Percentiles rank a stretch among this genome's conserved stretches.
These are phyloP conservation scores for Dendrostoma leiphaemia DNA, from an alignment of 2,329 filamentous ascomycete genomes.

Conservation along the genomic window DNA sequence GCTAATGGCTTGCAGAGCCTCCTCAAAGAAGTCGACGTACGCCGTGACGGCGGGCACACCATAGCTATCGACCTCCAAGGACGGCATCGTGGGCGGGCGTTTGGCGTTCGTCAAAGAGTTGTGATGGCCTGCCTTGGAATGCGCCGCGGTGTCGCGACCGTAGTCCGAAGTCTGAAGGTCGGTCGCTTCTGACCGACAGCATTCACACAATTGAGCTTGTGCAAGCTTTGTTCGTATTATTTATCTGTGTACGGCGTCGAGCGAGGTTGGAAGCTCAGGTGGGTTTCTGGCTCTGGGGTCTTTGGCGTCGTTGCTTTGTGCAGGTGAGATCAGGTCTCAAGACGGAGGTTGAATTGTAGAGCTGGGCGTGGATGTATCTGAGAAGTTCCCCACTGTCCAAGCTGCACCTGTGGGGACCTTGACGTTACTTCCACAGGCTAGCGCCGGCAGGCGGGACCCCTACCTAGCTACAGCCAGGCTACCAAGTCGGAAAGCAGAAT, in stretches of 20 bases:
- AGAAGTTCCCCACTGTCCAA: neutral
- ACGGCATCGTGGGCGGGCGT: constrained; percentile 44
- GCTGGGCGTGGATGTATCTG: neutral
- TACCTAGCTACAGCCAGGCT: neutral
- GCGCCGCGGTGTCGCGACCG: constrained; percentile 12
- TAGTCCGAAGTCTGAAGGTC: neutral
- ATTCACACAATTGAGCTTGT: too few relatives aligned
- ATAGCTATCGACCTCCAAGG: constrained; percentile 41
- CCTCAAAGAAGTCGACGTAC: constrained; percentile 52
- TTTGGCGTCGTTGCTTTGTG: neutral
- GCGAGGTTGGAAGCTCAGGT: too few relatives aligned
- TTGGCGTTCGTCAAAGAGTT: neutral
- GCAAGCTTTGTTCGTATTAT: too few relatives aligned
- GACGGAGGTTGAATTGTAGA: neutral
- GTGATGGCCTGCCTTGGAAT: neutral
- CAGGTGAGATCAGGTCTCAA: too few relatives aligned
- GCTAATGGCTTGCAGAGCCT: constrained; percentile 58
- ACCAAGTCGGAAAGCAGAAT: constrained; percentile 14
- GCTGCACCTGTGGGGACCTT: neutral
- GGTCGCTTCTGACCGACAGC: neutral
- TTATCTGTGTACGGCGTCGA: too few relatives aligned
- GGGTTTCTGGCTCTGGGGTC: too few relatives aligned
- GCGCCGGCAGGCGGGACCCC: neutral
- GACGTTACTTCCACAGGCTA: neutral
- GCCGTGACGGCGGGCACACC: constrained; percentile 52